Evolutionary conservation across 129 eudicot species (phyloP).

Genomic region (Tagetes erecta): DNA sequence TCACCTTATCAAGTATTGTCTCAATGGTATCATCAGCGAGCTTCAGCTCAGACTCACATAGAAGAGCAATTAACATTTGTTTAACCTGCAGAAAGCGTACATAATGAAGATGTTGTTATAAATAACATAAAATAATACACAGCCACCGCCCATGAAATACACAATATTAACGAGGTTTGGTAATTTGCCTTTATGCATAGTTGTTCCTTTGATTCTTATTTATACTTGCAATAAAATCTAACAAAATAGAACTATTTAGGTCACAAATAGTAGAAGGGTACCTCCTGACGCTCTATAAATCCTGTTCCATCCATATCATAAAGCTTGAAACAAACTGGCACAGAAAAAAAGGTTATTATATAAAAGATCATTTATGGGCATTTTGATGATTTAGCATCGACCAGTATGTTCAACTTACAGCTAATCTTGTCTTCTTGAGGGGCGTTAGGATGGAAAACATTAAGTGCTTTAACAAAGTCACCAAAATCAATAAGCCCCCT

Average conservation of each 20-base stretch:
- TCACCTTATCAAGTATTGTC: slow-evolving; percentile 78
- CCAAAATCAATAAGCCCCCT: slow-evolving; percentile 91
- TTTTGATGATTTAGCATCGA: background rate
- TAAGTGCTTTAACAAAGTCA: slow-evolving; percentile 90
- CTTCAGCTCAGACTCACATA: slow-evolving; percentile 89
- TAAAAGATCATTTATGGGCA: slow-evolving; percentile 11
- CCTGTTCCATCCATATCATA: slow-evolving; percentile 96
- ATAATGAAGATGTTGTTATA: slow-evolving; percentile 18
- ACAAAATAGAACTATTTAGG: background rate
- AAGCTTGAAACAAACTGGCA: slow-evolving; percentile 85
- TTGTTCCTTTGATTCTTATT: background rate
- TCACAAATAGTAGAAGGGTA: slow-evolving; percentile 25
- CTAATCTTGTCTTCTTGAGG: slow-evolving; percentile 89
- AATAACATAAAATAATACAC: background rate
- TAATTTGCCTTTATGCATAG: background rate
- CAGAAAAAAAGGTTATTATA: slow-evolving; percentile 2
- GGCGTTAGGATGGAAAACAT: slow-evolving; percentile 95
- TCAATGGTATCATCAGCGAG: slow-evolving; percentile 91
- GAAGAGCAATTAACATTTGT: slow-evolving; percentile 94
- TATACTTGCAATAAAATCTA: background rate
- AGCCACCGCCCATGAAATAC: too few species aligned
- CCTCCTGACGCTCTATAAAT: slow-evolving; percentile 97
- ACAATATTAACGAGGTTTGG: background rate
- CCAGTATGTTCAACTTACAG: slow-evolving; percentile 45
- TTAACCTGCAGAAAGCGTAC: slow-evolving; percentile 63